Percentiles rank a stretch among this genome's conserved stretches.
These are phyloP conservation scores for Periconia digitata DNA, from an alignment of 2,329 filamentous ascomycete species.

Conservation along the genomic window DNA sequence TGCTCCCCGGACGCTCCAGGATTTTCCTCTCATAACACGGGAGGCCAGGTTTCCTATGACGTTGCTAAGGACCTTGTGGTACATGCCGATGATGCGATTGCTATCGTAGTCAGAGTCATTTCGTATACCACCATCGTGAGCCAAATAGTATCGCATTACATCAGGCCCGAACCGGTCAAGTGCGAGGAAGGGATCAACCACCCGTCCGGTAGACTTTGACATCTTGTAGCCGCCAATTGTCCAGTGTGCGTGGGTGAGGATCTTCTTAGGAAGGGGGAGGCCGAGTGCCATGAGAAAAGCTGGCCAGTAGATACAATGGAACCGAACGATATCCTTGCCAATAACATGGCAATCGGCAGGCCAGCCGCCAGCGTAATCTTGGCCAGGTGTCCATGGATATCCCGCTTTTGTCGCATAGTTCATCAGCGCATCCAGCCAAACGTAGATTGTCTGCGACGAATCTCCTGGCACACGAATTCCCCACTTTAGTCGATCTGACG, in stretches of 20 bases:
- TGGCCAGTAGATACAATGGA: slow-evolving; percentile 98
- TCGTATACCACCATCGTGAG: slow-evolving; percentile 73
- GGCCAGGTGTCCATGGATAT: slow-evolving; percentile 75
- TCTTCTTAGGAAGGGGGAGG: slow-evolving; percentile 73
- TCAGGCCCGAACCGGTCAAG: slow-evolving; percentile 87
- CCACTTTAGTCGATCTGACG: slow-evolving; percentile 76
- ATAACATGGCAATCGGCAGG: slow-evolving; percentile 90
- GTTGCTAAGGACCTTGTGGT: slow-evolving; percentile 76
- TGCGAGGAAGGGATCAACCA: slow-evolving; percentile 91
- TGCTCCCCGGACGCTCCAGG: slow-evolving; percentile 67
- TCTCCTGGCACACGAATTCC: slow-evolving; percentile 88
- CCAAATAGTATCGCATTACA: slow-evolving; percentile 84
- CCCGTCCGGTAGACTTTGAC: slow-evolving; percentile 94
- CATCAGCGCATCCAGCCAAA: slow-evolving; percentile 94
- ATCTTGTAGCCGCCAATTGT: slow-evolving; percentile 90
- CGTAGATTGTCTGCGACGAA: slow-evolving; percentile 86
- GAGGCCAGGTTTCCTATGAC: slow-evolving; percentile 80
- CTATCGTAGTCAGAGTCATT: slow-evolving; percentile 88
- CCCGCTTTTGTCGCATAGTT: slow-evolving; percentile 91
- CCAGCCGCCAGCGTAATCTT: slow-evolving; percentile 70
- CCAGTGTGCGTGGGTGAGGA: slow-evolving; percentile 94
- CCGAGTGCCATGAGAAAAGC: slow-evolving; percentile 89
- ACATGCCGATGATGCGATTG: slow-evolving; percentile 69
- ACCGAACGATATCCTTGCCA: slow-evolving; percentile 92
- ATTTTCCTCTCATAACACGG: slow-evolving; percentile 67